Conservation (phyloP, 805 yeast species). For the Pichia thaimueangensis region DNA sequence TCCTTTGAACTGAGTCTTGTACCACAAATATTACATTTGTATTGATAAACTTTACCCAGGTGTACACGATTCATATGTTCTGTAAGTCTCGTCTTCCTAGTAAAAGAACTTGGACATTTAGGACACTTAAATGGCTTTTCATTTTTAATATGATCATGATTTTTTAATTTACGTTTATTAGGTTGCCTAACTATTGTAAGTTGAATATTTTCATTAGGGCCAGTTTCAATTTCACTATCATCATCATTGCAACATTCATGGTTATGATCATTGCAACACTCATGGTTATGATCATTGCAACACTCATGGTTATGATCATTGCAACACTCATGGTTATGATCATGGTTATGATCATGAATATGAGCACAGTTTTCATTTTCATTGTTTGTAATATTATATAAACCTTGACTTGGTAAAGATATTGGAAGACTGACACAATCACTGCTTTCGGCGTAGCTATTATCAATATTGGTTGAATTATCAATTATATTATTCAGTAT, state of each 20-base stretch:
- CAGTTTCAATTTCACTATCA: not conserved
- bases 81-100: constrained; percentile 24
- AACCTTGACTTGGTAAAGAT: not conserved
- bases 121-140: constrained; percentile 19
- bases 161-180: not conserved
- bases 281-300: not conserved
- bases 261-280: not conserved
- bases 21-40: constrained; percentile 19
- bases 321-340: not conserved
- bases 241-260: not conserved
- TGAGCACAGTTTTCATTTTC: not conserved
- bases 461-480: not conserved
- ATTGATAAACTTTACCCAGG: constrained; percentile 16
- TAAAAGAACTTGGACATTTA: constrained; percentile 21
- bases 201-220: not conserved
- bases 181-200: too few species aligned
- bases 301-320: not conserved
- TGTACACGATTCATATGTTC: constrained; percentile 23
- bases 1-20: constrained; percentile 22
- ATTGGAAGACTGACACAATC: not conserved
- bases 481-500: too few species aligned
- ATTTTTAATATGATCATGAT: not conserved
- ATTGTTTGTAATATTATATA: not conserved
- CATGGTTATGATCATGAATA: not conserved
- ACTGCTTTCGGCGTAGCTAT: too few species aligned